Conservation (phyloP, 78 protist genomes). For the Dictyostelium discoideum region DNA sequence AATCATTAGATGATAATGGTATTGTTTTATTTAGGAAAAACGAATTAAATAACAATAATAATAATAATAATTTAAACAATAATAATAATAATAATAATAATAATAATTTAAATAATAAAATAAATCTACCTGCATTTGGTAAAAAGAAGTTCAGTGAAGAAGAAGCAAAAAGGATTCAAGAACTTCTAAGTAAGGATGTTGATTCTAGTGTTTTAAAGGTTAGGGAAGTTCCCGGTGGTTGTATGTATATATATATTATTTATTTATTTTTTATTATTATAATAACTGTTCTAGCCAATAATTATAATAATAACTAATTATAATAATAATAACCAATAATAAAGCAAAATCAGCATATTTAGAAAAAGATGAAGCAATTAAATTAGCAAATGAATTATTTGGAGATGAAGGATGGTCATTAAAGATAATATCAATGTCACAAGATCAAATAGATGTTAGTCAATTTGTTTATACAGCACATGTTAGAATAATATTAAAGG, state of each 20-base stretch:
- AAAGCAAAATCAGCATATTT: not conserved
- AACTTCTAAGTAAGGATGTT: not conserved
- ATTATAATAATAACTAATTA: not conserved
- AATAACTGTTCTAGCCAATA: no score
- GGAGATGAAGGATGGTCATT: conserved; percentile 18
- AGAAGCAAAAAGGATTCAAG: conserved; percentile 15
- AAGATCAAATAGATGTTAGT: not conserved
- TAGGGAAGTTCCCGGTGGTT: not conserved
- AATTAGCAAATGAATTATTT: conserved; percentile 7
- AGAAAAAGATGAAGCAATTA: not conserved
- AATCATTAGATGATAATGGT: not conserved
- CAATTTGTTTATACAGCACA: not conserved
- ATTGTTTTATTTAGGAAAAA: not conserved
- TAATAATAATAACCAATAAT: not conserved
- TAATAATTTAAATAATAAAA: not conserved
- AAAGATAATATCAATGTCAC: not conserved
- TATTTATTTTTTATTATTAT: not conserved
- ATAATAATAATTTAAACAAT: not conserved
- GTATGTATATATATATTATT: not conserved
- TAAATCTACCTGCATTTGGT: not conserved
- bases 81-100: not conserved
- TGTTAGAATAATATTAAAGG: conserved; percentile 7
- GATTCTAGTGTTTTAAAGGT: not conserved
- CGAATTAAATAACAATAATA: not conserved
- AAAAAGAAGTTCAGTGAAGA: not conserved